These are phyloP conservation scores for Leishmania major DNA, from an alignment of 208 protist species.

Conservation along the genomic window DNA sequence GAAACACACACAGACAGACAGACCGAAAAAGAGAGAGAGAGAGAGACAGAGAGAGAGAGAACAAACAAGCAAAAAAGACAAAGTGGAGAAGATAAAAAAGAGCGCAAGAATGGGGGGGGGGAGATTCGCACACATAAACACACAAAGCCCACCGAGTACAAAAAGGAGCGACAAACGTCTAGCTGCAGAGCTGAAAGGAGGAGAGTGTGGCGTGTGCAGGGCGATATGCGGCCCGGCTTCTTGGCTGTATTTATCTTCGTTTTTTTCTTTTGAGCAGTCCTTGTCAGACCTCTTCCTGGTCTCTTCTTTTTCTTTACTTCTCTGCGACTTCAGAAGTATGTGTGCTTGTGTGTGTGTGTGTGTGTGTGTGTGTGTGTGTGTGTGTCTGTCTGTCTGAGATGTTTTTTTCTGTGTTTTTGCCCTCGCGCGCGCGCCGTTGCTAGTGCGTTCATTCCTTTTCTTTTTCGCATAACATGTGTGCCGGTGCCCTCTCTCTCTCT, in stretches of 20 bases:
- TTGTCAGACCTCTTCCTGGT: background rate
- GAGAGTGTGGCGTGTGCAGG: background rate
- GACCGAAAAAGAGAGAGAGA: background rate
- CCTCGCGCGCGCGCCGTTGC: background rate
- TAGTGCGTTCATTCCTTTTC: background rate
- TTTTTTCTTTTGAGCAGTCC: background rate
- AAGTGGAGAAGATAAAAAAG: background rate
- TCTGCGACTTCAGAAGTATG: background rate
- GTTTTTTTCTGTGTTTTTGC: background rate
- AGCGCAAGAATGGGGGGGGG: background rate
- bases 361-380: background rate
- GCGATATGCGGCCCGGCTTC: background rate
- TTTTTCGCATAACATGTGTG: background rate
- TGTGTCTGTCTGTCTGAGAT: background rate
- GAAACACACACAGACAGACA: background rate
- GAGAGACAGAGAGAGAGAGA: background rate
- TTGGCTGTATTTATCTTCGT: background rate
- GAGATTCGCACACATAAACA: background rate
- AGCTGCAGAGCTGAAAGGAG: background rate
- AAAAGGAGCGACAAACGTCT: background rate
- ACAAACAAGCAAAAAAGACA: background rate
- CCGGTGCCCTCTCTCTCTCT: background rate
- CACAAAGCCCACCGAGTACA: background rate
- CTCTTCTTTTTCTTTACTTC: background rate
- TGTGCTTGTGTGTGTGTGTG: background rate